phyloP scores from a whole-genome alignment of 768 basidiomycete species.

The Tricholomella constricta region DNA sequence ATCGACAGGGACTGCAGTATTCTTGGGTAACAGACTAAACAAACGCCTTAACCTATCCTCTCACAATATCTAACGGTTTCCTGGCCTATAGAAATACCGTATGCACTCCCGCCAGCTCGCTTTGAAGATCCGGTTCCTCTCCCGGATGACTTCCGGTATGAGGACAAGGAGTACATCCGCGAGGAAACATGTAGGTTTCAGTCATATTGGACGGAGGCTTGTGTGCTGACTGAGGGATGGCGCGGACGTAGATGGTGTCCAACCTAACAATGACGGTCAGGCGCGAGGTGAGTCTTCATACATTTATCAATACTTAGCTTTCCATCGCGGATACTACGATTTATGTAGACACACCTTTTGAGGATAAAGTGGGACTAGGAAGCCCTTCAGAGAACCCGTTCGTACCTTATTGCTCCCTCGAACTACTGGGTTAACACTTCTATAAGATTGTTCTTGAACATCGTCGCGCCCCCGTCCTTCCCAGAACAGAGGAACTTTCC shows the following conservation, averaged over 20 bases:
- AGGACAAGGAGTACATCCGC: constrained; percentile 57
- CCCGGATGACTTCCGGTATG: constrained; percentile 56
- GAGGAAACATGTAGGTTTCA: constrained; percentile 58
- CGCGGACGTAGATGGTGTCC: constrained; percentile 50
- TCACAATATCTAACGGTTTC: too few species aligned
- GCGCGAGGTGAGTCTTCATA: constrained; percentile 41
- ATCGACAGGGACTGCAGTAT: constrained; percentile 60
- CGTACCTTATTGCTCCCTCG: neutral
- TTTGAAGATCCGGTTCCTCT: constrained; percentile 66
- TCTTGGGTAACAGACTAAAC: constrained; percentile 68
- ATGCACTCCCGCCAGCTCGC: constrained; percentile 63
- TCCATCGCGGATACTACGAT: neutral
- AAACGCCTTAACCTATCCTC: too few species aligned
- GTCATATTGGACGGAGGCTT: neutral
- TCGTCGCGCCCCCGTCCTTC: constrained; percentile 59
- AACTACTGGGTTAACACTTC: neutral
- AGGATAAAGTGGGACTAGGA: constrained; percentile 68
- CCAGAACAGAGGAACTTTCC: constrained; percentile 48
- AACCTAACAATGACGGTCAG: constrained; percentile 69
- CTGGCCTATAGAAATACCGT: constrained; percentile 78
- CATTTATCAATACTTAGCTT: neutral
- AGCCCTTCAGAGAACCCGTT: constrained; percentile 73
- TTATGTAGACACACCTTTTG: constrained; percentile 42
- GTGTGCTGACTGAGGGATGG: neutral
- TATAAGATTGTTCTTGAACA: constrained; percentile 42